Conservation (phyloP, 306 rosid genomes). For the Dryas drummondii region DNA sequence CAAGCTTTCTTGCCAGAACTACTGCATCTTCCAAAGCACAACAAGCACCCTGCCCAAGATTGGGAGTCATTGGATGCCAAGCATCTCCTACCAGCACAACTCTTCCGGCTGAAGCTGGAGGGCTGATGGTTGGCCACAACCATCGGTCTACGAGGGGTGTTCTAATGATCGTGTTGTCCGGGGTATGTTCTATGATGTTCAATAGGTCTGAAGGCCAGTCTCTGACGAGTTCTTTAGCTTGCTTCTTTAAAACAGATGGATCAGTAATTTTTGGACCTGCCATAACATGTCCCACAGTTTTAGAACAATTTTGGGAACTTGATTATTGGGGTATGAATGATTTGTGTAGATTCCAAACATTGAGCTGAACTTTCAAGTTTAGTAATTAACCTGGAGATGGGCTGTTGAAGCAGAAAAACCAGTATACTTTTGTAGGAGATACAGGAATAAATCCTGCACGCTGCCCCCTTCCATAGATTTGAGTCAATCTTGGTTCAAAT, state of each 20-base stretch:
- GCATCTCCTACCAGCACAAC: conserved; percentile 88
- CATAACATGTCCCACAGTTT: conserved; percentile 3
- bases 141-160: conserved; percentile 85
- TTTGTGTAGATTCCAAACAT: no score
- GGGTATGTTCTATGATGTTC: conserved; percentile 58
- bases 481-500: conserved; percentile 54
- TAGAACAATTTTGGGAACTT: neutral
- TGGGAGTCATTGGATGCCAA: conserved; percentile 99
- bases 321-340: no score
- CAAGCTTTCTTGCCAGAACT: conserved; percentile 66
- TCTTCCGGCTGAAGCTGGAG: conserved; percentile 60
- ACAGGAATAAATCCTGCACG: conserved; percentile 86
- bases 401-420: conserved; percentile 88
- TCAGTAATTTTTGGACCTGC: conserved; percentile 70
- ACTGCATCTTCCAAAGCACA: conserved; percentile 91
- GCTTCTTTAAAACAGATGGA: conserved; percentile 47
- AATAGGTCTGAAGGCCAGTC: conserved; percentile 61
- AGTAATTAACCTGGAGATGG: conserved; percentile 59
- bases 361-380: neutral
- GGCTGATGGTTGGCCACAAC: conserved; percentile 80
- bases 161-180: conserved; percentile 55
- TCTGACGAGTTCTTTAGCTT: conserved; percentile 60
- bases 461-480: conserved; percentile 73
- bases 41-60: conserved; percentile 95
- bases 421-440: conserved; percentile 83